These are phyloP conservation scores for Chaetomium strumarium DNA, from an alignment of 2,329 filamentous ascomycete genomes.

Conservation along the genomic window DNA sequence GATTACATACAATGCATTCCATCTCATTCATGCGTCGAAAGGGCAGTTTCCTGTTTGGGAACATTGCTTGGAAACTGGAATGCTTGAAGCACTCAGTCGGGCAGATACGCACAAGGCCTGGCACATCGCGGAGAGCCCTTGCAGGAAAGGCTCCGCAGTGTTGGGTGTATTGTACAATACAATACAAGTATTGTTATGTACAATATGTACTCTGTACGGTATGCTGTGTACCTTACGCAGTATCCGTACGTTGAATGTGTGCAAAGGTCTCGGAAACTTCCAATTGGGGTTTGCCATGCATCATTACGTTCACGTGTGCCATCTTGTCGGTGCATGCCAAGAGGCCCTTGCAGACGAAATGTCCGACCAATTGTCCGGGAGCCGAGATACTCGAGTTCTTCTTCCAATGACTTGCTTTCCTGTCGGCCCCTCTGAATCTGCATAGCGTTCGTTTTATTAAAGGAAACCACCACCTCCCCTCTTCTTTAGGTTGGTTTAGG, in stretches of 20 bases:
- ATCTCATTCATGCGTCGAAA: constrained; percentile 27
- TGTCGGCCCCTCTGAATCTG: no score
- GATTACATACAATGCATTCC: constrained; percentile 27
- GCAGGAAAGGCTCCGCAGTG: background rate
- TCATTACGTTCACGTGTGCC: background rate
- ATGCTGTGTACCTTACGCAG: no score
- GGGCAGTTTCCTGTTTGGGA: constrained; percentile 4
- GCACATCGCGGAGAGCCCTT: background rate
- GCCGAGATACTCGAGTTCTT: no score
- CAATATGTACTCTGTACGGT: no score
- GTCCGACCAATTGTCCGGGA: background rate
- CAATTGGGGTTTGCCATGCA: constrained; percentile 11
- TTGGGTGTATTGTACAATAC: no score
- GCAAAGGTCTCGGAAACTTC: background rate
- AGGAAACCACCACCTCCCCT: no score
- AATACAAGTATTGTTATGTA: no score
- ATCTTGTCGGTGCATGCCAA: constrained; percentile 9
- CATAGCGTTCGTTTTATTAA: no score
- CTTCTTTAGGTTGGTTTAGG: no score
- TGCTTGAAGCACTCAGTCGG: background rate
- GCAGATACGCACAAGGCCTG: background rate
- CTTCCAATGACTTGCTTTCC: no score
- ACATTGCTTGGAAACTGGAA: background rate
- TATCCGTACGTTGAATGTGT: background rate
- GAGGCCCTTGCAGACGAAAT: constrained; percentile 11